Percentiles rank a stretch among this genome's conserved stretches.
These are phyloP conservation scores for Trichomonascus vanleenenianus DNA, from an alignment of 805 yeast genomes.

Conservation along the genomic window DNA sequence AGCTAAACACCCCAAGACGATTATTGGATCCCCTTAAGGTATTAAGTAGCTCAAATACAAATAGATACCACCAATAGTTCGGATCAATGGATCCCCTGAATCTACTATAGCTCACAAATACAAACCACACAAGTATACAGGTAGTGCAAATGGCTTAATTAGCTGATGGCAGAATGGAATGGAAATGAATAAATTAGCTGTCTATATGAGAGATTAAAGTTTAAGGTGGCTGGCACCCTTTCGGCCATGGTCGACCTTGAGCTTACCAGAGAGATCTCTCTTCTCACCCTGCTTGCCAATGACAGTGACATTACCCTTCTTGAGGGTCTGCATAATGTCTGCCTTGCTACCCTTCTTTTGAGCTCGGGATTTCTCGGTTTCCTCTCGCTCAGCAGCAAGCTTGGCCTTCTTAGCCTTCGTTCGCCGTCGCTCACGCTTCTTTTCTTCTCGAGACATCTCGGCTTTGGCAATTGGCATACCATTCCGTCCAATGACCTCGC, in stretches of 20 bases:
- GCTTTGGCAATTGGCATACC: slow-evolving; percentile 76
- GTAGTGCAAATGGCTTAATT: too few species aligned
- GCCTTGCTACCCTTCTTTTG: slow-evolving; percentile 50
- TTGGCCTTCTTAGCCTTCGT: slow-evolving; percentile 73
- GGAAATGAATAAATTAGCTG: too few species aligned
- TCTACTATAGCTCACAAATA: too few species aligned
- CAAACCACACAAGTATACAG: too few species aligned
- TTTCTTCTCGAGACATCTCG: slow-evolving; percentile 78
- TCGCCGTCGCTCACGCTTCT: slow-evolving; percentile 79
- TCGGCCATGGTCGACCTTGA: slow-evolving; percentile 12
- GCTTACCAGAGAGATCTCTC: slow-evolving; percentile 64
- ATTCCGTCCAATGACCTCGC: slow-evolving; percentile 57
- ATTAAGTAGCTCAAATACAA: too few species aligned
- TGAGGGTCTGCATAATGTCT: slow-evolving; percentile 62
- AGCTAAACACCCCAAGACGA: too few species aligned
- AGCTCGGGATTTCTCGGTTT: slow-evolving; percentile 28
- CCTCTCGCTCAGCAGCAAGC: slow-evolving; percentile 32
- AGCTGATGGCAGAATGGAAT: too few species aligned
- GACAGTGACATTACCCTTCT: slow-evolving; percentile 70
- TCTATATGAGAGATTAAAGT: slow-evolving; percentile 17
- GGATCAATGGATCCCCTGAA: too few species aligned
- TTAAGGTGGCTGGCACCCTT: slow-evolving; percentile 21
- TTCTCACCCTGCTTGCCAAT: slow-evolving; percentile 70
- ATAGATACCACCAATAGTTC: too few species aligned
- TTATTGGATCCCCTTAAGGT: too few species aligned